These are phyloP conservation scores for Diaporthe sp. DNA, from an alignment of 2,329 filamentous ascomycete species.

Conservation along the genomic window DNA sequence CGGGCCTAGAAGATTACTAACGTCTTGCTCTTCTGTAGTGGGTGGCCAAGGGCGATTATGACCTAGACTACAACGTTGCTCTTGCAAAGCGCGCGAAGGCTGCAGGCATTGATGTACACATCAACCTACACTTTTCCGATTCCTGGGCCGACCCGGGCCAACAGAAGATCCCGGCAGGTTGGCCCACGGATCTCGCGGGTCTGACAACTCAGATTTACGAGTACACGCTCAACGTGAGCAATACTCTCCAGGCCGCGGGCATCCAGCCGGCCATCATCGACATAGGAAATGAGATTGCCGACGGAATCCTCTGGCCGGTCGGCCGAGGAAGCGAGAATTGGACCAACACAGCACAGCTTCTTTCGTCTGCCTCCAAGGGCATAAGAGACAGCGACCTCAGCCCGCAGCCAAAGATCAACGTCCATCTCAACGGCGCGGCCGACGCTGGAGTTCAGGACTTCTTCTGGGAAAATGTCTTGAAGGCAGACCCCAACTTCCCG, in stretches of 20 bases:
- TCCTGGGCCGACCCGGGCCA: slow-evolving; percentile 79
- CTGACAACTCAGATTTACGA: slow-evolving; percentile 76
- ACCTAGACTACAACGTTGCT: slow-evolving; percentile 77
- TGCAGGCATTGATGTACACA: slow-evolving; percentile 71
- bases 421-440: slow-evolving; percentile 84
- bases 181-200: slow-evolving; percentile 71
- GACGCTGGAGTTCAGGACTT: slow-evolving; percentile 75
- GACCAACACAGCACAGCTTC: slow-evolving; percentile 72
- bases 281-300: slow-evolving; percentile 81
- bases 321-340: slow-evolving; percentile 68
- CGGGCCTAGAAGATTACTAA: not conserved
- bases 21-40: not conserved
- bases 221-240: slow-evolving; percentile 74
- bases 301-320: slow-evolving; percentile 76
- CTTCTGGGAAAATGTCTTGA: slow-evolving; percentile 70
- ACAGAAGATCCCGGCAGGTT: slow-evolving; percentile 74
- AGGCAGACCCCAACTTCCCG: slow-evolving; percentile 61
- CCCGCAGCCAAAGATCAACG: slow-evolving; percentile 76
- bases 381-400: slow-evolving; percentile 73
- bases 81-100: slow-evolving; percentile 75
- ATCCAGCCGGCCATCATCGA: slow-evolving; percentile 74
- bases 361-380: slow-evolving; percentile 74
- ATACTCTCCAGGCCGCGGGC: slow-evolving; percentile 69
- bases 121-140: slow-evolving; percentile 78
- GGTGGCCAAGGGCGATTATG: slow-evolving; percentile 60